A percentile compares a stretch with the other conserved stretches of the same genome.
These are phyloP conservation scores for Peronospora destructor DNA, from an alignment of 352 stramenopile genomes.

Conservation along the genomic window DNA sequence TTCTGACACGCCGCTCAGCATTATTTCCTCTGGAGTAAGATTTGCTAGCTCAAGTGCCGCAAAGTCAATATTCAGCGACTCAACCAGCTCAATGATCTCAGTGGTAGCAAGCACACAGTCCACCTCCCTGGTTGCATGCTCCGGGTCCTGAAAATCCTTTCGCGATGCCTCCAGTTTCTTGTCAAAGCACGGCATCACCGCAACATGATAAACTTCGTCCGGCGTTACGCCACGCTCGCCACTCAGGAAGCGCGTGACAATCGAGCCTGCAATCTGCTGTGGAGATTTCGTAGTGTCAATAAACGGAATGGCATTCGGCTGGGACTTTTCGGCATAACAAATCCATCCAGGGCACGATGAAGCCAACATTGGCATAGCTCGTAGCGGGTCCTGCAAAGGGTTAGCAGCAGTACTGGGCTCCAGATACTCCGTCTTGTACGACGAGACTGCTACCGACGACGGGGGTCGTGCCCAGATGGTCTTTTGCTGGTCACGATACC, in stretches of 20 bases:
- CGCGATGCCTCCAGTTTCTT: conserved; percentile 98
- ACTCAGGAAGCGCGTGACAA: conserved; percentile 73
- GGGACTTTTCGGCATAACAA: conserved; percentile 96
- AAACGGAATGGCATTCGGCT: conserved; percentile 91
- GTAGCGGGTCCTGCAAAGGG: conserved; percentile 54
- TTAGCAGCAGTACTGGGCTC: conserved; percentile 44
- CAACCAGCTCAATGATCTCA: conserved; percentile 72
- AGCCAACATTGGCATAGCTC: conserved; percentile 89
- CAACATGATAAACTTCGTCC: conserved; percentile 89
- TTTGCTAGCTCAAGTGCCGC: conserved; percentile 48
- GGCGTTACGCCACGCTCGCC: conserved; percentile 43
- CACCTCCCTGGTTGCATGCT: conserved; percentile 78
- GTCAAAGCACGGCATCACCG: conserved; percentile 97
- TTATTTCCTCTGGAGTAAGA: conserved; percentile 54
- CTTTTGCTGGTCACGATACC: conserved; percentile 75
- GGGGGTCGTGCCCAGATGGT: conserved; percentile 54
- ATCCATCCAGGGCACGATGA: conserved; percentile 96
- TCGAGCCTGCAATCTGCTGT: conserved; percentile 89
- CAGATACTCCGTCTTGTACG: conserved; percentile 57
- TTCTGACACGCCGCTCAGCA: conserved; percentile 61
- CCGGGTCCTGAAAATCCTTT: conserved; percentile 77
- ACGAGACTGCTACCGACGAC: conserved; percentile 65
- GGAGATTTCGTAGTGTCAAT: conserved; percentile 93
- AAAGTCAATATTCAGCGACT: conserved; percentile 58
- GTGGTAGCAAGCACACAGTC: conserved; percentile 91